phyloP scores from a whole-genome alignment of 2,329 filamentous ascomycete genomes.

The Scopulariopsis brevicaulis region DNA sequence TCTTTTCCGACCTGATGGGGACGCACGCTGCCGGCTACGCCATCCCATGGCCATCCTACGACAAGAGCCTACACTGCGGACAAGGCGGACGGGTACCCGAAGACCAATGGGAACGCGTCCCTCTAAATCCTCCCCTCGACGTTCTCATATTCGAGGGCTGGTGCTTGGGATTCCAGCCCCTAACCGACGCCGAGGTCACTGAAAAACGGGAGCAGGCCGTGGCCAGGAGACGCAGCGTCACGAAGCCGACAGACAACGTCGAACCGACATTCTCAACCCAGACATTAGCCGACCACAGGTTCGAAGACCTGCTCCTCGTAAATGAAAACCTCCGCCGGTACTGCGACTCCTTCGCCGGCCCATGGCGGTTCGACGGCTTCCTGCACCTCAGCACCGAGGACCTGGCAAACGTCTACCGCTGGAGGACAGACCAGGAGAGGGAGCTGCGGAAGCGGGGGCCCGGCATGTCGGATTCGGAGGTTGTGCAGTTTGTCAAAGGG shows the following conservation, averaged over 20 bases:
- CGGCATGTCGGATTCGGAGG: constrained; percentile 76
- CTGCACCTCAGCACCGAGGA: constrained; percentile 59
- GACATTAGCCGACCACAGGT: constrained; percentile 32
- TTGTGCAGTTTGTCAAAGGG: constrained; percentile 59
- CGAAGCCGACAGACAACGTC: neutral
- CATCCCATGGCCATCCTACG: constrained; percentile 60
- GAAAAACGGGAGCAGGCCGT: constrained; percentile 14
- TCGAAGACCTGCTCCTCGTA: constrained; percentile 37
- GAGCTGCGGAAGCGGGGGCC: constrained; percentile 55
- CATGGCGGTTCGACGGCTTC: constrained; percentile 32
- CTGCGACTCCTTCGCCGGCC: constrained; percentile 28
- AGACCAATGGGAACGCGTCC: constrained; percentile 48
- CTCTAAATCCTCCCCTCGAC: constrained; percentile 32
- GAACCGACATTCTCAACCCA: neutral
- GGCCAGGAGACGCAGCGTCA: no score
- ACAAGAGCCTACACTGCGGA: constrained; percentile 68
- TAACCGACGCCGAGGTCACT: constrained; percentile 37
- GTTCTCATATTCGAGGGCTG: constrained; percentile 86
- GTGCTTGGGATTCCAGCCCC: constrained; percentile 73
- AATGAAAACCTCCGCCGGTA: constrained; percentile 37
- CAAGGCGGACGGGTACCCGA: constrained; percentile 63
- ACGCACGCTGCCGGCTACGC: constrained; percentile 21
- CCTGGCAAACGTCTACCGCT: constrained; percentile 66
- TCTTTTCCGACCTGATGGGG: constrained; percentile 45
- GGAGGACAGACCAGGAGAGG: constrained; percentile 73